Evolutionary conservation across 108 stramenopile genomes (phyloP), one percentile per base, ranked within the genome.

Genomic region (Conticribra guillardii): DNA sequence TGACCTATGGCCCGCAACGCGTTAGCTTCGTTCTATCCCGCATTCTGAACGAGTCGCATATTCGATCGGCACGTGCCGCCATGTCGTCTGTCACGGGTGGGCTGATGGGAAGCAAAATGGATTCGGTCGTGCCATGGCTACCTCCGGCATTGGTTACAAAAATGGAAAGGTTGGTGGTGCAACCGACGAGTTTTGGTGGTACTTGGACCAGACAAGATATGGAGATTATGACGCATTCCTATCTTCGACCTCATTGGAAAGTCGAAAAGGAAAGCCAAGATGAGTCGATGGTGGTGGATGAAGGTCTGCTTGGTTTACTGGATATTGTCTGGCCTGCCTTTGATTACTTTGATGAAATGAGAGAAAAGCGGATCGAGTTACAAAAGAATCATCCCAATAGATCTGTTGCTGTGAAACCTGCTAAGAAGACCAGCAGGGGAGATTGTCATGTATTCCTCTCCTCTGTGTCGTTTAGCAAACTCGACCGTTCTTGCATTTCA

Each of bases 311-410:
- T 21, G 76, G 84, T 16, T 59, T 76, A 18, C 28, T 83, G 62
- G 87, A 89, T 53, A 82, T 94, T 50, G 32, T 90, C n/a, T 94
- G 93, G 93, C 93, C 93, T 15, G 78, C 88, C 4, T 60, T 78
- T 41, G 62, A 69, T 1, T 88, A 63, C 53, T 76, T 88, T 26
- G 63, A 60, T 17, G 15, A 29, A 8, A 62, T 76, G 75, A 56
- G 44, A 4, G 67, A 67, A 17, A 45, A 60, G 15, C 65, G 60
- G 0, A 51, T 21, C 27, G 51, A 64, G 11, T 34, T 79, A 28
- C 60, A 16, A 48, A 49, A 61, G 3, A 64, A 69, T 24, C 60
- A 65, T n/a, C 59, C 47, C 16, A 26, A 26, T 16, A 33, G 46
- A 58, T 32, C 59, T 21, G 30, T 56, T 16, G 61, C 41, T 1